A percentile compares a stretch with the other conserved stretches of the same genome.
These are phyloP conservation scores for Cucumis melo DNA, from an alignment of 306 rosid species.

Conservation along the genomic window DNA sequence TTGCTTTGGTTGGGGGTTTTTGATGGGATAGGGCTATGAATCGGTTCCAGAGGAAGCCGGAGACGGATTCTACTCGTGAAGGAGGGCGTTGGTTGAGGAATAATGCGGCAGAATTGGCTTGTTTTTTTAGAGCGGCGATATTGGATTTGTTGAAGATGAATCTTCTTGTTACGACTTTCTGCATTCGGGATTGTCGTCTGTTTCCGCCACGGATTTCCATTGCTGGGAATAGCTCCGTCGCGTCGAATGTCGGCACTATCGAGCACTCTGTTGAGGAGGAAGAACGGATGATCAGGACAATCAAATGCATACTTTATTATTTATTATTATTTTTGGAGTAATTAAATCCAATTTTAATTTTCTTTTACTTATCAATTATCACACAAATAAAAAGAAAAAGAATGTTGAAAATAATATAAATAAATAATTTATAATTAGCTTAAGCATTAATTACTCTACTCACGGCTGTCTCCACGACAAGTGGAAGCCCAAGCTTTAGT, in stretches of 20 bases:
- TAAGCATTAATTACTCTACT: background rate
- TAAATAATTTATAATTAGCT: too few relatives aligned
- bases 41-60: constrained; percentile 25
- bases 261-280: background rate
- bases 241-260: background rate
- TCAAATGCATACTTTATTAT: too few relatives aligned
- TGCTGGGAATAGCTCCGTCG: background rate
- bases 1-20: background rate
- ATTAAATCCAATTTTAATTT: too few relatives aligned
- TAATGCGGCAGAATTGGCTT: background rate
- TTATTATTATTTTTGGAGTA: too few relatives aligned
- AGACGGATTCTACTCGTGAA: constrained; percentile 25
- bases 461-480: background rate
- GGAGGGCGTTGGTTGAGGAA: constrained; percentile 5
- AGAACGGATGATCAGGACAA: background rate
- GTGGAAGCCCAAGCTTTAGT: background rate
- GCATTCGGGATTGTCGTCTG: background rate
- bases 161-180: constrained; percentile 8
- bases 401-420: too few relatives aligned
- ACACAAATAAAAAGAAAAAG: too few relatives aligned
- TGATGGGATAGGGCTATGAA: background rate
- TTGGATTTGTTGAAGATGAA: constrained; percentile 10
- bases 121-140: constrained; percentile 6
- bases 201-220: background rate
- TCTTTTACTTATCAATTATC: too few relatives aligned